These are phyloP conservation scores for Aspergillus sclerotiicarbonarius DNA, from an alignment of 495 filamentous ascomycete genomes.

Conservation along the genomic window DNA sequence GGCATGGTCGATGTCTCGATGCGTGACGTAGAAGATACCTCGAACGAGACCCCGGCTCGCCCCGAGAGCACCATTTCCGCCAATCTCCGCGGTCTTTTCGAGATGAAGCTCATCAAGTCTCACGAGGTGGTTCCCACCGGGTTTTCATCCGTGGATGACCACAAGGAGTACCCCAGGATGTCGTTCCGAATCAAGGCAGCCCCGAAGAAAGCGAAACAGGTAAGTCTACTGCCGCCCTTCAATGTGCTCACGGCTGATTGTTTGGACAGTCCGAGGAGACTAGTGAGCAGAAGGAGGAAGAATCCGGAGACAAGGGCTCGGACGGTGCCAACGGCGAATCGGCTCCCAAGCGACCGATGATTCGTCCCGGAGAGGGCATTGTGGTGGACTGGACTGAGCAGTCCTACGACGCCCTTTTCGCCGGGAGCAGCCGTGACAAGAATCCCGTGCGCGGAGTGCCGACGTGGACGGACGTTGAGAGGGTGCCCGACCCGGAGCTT, in stretches of 20 bases:
- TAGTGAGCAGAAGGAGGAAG: slow-evolving; percentile 12
- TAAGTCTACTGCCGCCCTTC: not conserved
- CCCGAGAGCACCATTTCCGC: slow-evolving; percentile 51
- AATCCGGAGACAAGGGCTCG: slow-evolving; percentile 12
- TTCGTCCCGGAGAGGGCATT: slow-evolving; percentile 76
- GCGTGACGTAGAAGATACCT: slow-evolving; percentile 52
- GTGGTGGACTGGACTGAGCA: slow-evolving; percentile 76
- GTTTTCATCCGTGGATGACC: slow-evolving; percentile 56
- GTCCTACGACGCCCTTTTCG: slow-evolving; percentile 69
- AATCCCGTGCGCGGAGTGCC: slow-evolving; percentile 50
- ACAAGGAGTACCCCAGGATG: slow-evolving; percentile 55
- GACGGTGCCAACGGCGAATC: slow-evolving; percentile 25
- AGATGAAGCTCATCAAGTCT: slow-evolving; percentile 58
- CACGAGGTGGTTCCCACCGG: slow-evolving; percentile 60
- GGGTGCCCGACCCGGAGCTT: slow-evolving; percentile 65
- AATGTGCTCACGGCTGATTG: not conserved
- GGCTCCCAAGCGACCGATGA: slow-evolving; percentile 39
- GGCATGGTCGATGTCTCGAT: slow-evolving; percentile 89
- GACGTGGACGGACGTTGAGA: slow-evolving; percentile 51
- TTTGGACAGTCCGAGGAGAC: not conserved
- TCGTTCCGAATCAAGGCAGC: slow-evolving; percentile 44
- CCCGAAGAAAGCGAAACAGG: slow-evolving; percentile 15
- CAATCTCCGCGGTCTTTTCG: slow-evolving; percentile 66
- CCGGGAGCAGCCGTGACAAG: slow-evolving; percentile 38
- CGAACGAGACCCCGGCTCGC: slow-evolving; percentile 11